These are phyloP conservation scores for Penicillium griseofulvum DNA, from an alignment of 2,329 filamentous ascomycete genomes.

Conservation along the genomic window DNA sequence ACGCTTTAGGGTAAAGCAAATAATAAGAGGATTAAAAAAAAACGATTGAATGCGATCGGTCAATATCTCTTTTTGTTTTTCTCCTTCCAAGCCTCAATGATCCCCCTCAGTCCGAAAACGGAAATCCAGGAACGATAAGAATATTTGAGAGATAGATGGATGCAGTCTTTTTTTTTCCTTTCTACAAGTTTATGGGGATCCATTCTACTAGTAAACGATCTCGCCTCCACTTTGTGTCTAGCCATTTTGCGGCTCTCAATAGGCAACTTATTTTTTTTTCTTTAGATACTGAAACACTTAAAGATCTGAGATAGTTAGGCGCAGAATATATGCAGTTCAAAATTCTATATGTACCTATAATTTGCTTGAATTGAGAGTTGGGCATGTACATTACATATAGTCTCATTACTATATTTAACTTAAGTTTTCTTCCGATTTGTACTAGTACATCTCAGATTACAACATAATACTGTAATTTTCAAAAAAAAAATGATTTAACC, in stretches of 20 bases:
- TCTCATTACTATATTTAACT: slow-evolving; percentile 4
- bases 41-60: slow-evolving; percentile 6
- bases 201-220: neutral
- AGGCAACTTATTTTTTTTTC: too few species aligned
- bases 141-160: slow-evolving; percentile 6
- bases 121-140: slow-evolving; percentile 25
- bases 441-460: neutral
- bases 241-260: neutral
- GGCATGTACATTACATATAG: neutral
- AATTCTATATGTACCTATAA: too few species aligned
- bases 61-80: neutral
- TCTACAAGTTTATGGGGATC: neutral
- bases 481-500: neutral
- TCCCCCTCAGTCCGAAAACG: slow-evolving; percentile 38
- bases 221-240: neutral
- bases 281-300: neutral
- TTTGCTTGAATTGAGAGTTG: too few species aligned
- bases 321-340: neutral
- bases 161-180: slow-evolving; percentile 3
- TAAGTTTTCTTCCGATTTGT: neutral
- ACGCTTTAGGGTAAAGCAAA: neutral
- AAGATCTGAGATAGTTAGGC: neutral
- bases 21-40: neutral
- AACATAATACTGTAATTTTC: neutral
- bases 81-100: slow-evolving; percentile 19